Evolutionary conservation across 23 red algal genomes (phyloP), one percentile per base, ranked within the genome.

Genomic region (Cyanidium caldarium): DNA sequence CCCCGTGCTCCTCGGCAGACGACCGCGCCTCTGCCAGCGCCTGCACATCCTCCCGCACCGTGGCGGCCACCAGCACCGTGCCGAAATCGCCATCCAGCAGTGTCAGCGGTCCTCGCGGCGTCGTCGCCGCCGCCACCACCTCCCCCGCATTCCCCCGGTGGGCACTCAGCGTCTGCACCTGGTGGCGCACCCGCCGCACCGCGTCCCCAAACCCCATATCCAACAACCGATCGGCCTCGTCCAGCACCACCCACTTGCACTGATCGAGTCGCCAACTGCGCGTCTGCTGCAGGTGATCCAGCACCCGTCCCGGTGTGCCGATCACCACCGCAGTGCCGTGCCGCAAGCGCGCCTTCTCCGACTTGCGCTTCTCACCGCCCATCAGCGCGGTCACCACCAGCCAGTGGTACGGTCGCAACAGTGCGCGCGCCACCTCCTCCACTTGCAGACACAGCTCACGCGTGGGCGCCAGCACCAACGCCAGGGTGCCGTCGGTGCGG

Each of bases 151-250:
- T n/a, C n/a, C n/a, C n/a, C n/a, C n/a, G n/a, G n/a, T n/a, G n/a
- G n/a, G n/a, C n/a, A n/a, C n/a, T n/a, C n/a, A n/a, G n/a, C n/a
- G n/a, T n/a, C n/a, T n/a, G n/a, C n/a, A n/a, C n/a, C n/a, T n/a
- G n/a, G n/a, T n/a, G n/a, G n/a, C n/a, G n/a, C n/a, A 89, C 44
- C 40, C 80, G 76, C 35, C 76, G 70, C 10, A 88, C 68, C 3
- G 79, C 82, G 3, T 66, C 76, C 65, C 76, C 80, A 67, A 98
- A 88, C 15, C 92, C 92, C 30, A 88, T 30, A 77, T 98, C 92
- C 35, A 98, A 66, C 44, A 98, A 42, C 23, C 83, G 41, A 78
- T 98, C 92, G 25, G 92, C 92, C 57, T 98, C 92, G 57, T 98
- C 92, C 2, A 98, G 72, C 7, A 98, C 73, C 28, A 98, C 56